phyloP scores from a whole-genome alignment of 768 basidiomycete species.

The Leucosporidium creatinivorum region DNA sequence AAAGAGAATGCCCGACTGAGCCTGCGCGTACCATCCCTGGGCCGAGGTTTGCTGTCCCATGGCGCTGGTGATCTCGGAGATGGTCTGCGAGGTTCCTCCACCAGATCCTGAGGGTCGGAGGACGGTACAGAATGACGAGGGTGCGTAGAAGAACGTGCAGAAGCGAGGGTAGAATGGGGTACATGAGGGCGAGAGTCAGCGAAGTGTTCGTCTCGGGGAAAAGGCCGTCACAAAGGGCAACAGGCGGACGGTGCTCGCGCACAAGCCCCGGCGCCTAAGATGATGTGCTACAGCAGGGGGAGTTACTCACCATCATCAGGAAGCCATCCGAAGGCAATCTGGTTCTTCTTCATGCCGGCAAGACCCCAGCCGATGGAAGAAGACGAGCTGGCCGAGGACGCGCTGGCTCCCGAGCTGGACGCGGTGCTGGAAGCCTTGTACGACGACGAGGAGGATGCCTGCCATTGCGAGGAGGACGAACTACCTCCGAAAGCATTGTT shows the following conservation, averaged over 20 bases:
- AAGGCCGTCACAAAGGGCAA: background rate
- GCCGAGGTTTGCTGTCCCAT: slow-evolving; percentile 22
- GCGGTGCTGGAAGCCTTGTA: background rate
- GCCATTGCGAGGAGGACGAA: background rate
- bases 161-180: too few relatives aligned
- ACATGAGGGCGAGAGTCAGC: too few relatives aligned
- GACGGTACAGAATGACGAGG: too few relatives aligned
- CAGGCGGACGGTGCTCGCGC: background rate
- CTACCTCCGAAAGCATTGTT: background rate
- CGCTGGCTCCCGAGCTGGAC: slow-evolving; percentile 18
- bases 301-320: slow-evolving; percentile 29
- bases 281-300: too few relatives aligned
- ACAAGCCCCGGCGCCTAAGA: too few relatives aligned
- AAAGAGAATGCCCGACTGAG: slow-evolving; percentile 32
- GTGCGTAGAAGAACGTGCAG: too few relatives aligned
- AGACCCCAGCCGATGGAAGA: slow-evolving; percentile 14
- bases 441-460: slow-evolving; percentile 8
- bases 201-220: too few relatives aligned
- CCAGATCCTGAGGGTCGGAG: slow-evolving; percentile 23
- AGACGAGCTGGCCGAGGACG: slow-evolving; percentile 2
- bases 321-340: slow-evolving; percentile 34
- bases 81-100: slow-evolving; percentile 33
- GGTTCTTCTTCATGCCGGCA: slow-evolving; percentile 30
- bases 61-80: slow-evolving; percentile 23
- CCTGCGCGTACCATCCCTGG: slow-evolving; percentile 35